Evolutionary conservation across 495 filamentous ascomycete genomes (phyloP).

Genomic region (Zalerion maritima): DNA sequence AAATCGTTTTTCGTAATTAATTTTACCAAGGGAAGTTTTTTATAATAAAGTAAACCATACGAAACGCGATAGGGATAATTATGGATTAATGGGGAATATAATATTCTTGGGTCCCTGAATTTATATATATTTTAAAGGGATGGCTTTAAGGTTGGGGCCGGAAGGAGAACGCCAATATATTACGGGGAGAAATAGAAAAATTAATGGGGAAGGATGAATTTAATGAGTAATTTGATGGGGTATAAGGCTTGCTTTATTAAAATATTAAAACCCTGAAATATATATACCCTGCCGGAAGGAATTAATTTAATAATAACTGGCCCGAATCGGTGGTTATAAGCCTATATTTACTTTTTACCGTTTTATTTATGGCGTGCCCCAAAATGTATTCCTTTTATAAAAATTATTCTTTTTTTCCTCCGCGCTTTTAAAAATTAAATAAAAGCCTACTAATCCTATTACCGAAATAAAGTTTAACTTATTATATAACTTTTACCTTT

Average conservation of each 20-base stretch:
- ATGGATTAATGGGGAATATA: constrained; percentile 5
- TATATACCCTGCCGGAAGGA: constrained; percentile 6
- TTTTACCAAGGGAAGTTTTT: no score
- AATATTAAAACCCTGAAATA: no score
- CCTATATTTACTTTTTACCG: constrained; percentile 2
- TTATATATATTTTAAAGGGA: constrained; percentile 6
- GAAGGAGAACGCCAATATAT: constrained; percentile 5
- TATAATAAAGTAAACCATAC: no score
- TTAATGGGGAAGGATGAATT: constrained; percentile 5
- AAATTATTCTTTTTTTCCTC: constrained; percentile 7
- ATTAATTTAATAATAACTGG: constrained; percentile 5
- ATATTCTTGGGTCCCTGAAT: constrained; percentile 7
- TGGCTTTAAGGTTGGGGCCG: constrained; percentile 7
- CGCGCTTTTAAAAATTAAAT: constrained; percentile 1
- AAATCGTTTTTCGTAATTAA: no score
- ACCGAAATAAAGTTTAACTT: constrained; percentile 5
- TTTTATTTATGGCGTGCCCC: constrained; percentile 1
- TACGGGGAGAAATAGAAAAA: constrained; percentile 6
- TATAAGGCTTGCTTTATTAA: no score
- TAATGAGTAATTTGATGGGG: no score
- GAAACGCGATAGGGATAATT: no score
- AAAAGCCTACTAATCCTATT: constrained; percentile 5
- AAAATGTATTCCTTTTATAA: constrained; percentile 6
- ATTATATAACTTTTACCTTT: no score
- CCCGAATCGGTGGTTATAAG: constrained; percentile 1